phyloP scores from a whole-genome alignment of 441 rosid genomes.

The Jatropha multifida region DNA sequence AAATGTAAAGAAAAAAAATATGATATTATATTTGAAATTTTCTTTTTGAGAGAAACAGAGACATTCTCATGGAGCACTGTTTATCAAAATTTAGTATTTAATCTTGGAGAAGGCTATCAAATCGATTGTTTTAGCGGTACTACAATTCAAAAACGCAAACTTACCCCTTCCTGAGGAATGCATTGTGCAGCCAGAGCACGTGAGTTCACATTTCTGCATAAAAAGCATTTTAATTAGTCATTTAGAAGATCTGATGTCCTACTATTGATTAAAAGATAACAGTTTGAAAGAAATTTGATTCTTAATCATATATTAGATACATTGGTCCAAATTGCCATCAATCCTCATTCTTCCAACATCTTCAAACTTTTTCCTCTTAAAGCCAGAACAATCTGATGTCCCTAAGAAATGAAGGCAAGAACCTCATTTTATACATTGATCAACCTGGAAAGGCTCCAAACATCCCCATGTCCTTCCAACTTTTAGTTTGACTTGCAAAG shows the following conservation, averaged over 20 bases:
- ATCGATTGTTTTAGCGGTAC: neutral
- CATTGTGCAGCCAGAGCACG: neutral
- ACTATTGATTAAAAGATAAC: neutral
- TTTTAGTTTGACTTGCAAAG: slow-evolving; percentile 79
- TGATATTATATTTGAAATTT: neutral
- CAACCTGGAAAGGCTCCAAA: slow-evolving; percentile 59
- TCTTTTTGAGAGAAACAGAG: neutral
- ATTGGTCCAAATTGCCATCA: slow-evolving; percentile 13
- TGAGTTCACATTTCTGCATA: slow-evolving; percentile 14
- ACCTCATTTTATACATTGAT: slow-evolving; percentile 32
- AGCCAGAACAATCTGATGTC: slow-evolving; percentile 10
- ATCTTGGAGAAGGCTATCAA: too few species aligned
- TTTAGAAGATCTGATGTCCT: neutral
- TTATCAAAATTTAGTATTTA: neutral
- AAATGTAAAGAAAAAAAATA: neutral
- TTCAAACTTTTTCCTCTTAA: neutral
- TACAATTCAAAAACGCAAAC: neutral
- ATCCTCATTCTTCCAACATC: slow-evolving; percentile 8
- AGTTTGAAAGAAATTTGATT: neutral
- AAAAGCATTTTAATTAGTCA: neutral
- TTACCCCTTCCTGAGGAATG: neutral
- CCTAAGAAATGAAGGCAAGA: slow-evolving; percentile 24
- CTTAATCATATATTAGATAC: neutral
- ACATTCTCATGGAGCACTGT: neutral
- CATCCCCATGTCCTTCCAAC: slow-evolving; percentile 98